These are phyloP conservation scores for Eucommia ulmoides DNA, from an alignment of 257 asterid genomes.

Conservation along the genomic window DNA sequence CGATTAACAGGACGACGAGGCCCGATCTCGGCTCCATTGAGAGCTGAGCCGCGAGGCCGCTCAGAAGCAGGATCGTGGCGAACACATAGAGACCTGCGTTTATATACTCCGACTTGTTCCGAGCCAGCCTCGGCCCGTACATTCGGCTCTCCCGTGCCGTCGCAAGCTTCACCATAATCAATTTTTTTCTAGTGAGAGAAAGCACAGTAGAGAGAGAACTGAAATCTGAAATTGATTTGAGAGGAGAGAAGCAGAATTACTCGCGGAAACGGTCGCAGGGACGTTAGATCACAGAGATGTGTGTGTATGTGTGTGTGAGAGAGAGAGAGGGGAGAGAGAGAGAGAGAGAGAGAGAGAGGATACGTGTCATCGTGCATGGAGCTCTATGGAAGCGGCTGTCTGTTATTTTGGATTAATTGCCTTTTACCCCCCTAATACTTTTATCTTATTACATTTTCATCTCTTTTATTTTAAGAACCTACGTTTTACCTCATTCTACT, in stretches of 20 bases:
- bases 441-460: too few species aligned
- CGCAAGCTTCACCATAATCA: constrained; percentile 67
- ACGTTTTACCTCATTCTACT: too few species aligned
- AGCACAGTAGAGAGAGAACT: not conserved
- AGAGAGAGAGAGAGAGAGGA: too few species aligned
- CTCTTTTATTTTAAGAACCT: too few species aligned
- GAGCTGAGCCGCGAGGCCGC: constrained; percentile 64
- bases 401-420: too few species aligned
- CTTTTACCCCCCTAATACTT: too few species aligned
- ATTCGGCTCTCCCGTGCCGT: constrained; percentile 67
- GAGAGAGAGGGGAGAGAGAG: not conserved
- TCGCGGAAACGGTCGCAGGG: not conserved
- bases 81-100: constrained; percentile 79
- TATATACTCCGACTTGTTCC: constrained; percentile 63
- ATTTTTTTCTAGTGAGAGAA: not conserved
- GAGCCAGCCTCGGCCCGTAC: constrained; percentile 60
- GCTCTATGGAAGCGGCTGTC: too few species aligned
- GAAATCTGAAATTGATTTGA: not conserved
- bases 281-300: too few species aligned
- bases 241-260: not conserved
- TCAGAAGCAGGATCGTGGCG: constrained; percentile 43
- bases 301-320: not conserved
- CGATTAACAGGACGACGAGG: constrained; percentile 47
- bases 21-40: constrained; percentile 59
- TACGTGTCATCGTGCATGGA: constrained; percentile 34